These are phyloP conservation scores for Neocatenulostroma microsporum DNA, from an alignment of 2,329 filamentous ascomycete species.

Conservation along the genomic window DNA sequence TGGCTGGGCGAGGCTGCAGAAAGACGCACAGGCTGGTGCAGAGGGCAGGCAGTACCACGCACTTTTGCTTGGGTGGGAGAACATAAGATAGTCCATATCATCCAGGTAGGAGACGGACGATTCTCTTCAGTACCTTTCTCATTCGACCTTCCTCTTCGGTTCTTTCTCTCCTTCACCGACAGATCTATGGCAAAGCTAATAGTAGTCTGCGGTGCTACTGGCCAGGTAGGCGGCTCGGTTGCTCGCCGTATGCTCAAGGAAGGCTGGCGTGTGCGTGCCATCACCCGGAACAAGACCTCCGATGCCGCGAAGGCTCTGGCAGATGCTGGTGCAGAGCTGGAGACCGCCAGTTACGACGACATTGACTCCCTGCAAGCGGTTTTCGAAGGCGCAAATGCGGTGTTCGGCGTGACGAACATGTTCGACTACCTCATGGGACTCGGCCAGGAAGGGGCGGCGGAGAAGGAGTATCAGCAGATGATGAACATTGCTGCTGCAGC, in stretches of 20 bases:
- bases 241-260: slow-evolving; percentile 6
- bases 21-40: too few species aligned
- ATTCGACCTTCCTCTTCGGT: too few species aligned
- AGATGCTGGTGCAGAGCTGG: slow-evolving; percentile 2
- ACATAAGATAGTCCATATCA: too few species aligned
- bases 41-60: too few species aligned
- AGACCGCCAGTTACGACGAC: slow-evolving; percentile 4
- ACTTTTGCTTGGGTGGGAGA: too few species aligned
- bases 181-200: slow-evolving; percentile 12
- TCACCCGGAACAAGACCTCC: slow-evolving; percentile 2
- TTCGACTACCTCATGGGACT: slow-evolving; percentile 5
- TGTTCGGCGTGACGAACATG: slow-evolving; percentile 5
- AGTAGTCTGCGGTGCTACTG: slow-evolving; percentile 4
- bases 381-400: slow-evolving; percentile 2
- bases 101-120: too few species aligned
- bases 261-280: slow-evolving; percentile 6
- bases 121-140: too few species aligned
- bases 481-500: slow-evolving; percentile 15
- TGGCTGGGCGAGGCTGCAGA: too few species aligned
- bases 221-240: slow-evolving; percentile 2
- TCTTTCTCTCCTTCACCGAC: too few species aligned
- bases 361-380: slow-evolving; percentile 1
- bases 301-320: slow-evolving; percentile 2
- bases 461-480: slow-evolving; percentile 12
- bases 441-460: slow-evolving; percentile 7